These are phyloP conservation scores for Amylocarpus encephaloides DNA, from an alignment of 2,329 filamentous ascomycete species.

Conservation along the genomic window DNA sequence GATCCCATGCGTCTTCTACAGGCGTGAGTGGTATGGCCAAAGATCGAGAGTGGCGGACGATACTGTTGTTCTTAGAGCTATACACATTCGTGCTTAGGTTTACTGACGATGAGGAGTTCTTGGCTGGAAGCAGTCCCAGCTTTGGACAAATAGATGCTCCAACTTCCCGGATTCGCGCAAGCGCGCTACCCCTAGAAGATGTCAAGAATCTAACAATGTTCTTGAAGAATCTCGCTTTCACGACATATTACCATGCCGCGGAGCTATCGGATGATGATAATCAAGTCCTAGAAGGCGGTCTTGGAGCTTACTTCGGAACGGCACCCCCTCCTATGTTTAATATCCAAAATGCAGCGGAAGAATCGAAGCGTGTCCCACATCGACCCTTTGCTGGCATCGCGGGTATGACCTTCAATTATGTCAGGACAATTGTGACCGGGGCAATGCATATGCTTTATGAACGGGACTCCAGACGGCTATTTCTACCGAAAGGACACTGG, in stretches of 20 bases:
- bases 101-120: slow-evolving; percentile 95
- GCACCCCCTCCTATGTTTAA: slow-evolving; percentile 17
- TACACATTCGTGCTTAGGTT: slow-evolving; percentile 90
- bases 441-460: slow-evolving; percentile 86
- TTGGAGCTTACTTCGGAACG: slow-evolving; percentile 41
- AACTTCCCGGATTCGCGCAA: slow-evolving; percentile 47
- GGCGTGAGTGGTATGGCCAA: slow-evolving; percentile 14
- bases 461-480: slow-evolving; percentile 80
- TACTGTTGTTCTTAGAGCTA: slow-evolving; percentile 86
- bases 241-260: slow-evolving; percentile 75
- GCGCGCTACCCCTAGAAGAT: slow-evolving; percentile 65
- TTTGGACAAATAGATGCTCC: slow-evolving; percentile 34
- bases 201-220: slow-evolving; percentile 72
- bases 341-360: slow-evolving; percentile 10
- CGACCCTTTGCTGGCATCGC: slow-evolving; percentile 54
- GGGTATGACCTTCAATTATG: slow-evolving; percentile 69
- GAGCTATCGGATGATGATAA: slow-evolving; percentile 48
- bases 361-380: slow-evolving; percentile 21
- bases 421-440: slow-evolving; percentile 73
- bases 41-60: slow-evolving; percentile 70
- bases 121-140: slow-evolving; percentile 48
- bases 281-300: slow-evolving; percentile 34
- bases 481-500: slow-evolving; percentile 82
- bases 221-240: slow-evolving; percentile 84
- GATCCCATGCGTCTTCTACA: slow-evolving; percentile 5